Evolutionary conservation across 1,139 yeast genomes (phyloP).

Genomic region (Taphrina flavorubra): DNA sequence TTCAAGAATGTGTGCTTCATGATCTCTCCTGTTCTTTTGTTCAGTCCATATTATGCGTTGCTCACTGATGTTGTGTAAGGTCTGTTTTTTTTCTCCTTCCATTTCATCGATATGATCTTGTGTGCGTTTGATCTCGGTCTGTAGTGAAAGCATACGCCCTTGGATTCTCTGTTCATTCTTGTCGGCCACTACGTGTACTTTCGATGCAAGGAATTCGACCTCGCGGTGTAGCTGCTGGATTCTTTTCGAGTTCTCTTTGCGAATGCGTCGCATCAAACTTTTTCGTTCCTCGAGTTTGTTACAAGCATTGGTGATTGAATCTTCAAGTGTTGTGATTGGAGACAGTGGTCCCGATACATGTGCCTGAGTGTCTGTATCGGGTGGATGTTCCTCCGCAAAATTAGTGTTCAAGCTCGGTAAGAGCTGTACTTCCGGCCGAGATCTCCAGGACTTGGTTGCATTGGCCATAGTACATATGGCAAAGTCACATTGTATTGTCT

Average conservation of each 20-base stretch:
- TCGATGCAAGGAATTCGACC: constrained; percentile 21
- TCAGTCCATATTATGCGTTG: constrained; percentile 16
- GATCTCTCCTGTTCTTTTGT: constrained; percentile 15
- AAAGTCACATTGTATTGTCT: constrained; percentile 8
- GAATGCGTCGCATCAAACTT: constrained; percentile 20
- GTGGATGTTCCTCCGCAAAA: neutral
- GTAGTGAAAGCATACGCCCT: constrained; percentile 36
- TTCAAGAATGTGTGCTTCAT: constrained; percentile 19
- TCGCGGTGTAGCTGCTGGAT: constrained; percentile 33
- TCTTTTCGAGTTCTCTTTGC: constrained; percentile 35
- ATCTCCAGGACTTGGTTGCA: neutral
- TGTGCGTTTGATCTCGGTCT: constrained; percentile 30
- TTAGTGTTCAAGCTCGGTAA: constrained; percentile 20
- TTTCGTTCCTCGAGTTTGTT: constrained; percentile 22
- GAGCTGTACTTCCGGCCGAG: neutral
- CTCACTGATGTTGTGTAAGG: neutral
- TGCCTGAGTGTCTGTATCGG: neutral
- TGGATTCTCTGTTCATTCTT: constrained; percentile 34
- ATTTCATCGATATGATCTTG: constrained; percentile 38
- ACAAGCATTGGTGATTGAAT: constrained; percentile 27
- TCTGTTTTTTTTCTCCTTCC: constrained; percentile 18
- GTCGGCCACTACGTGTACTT: constrained; percentile 17
- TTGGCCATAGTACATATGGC: constrained; percentile 28
- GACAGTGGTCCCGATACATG: constrained; percentile 25
- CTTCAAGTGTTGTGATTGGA: constrained; percentile 31